These are phyloP conservation scores for Dittrichia graveolens DNA, from an alignment of 129 eudicot species.

Conservation along the genomic window DNA sequence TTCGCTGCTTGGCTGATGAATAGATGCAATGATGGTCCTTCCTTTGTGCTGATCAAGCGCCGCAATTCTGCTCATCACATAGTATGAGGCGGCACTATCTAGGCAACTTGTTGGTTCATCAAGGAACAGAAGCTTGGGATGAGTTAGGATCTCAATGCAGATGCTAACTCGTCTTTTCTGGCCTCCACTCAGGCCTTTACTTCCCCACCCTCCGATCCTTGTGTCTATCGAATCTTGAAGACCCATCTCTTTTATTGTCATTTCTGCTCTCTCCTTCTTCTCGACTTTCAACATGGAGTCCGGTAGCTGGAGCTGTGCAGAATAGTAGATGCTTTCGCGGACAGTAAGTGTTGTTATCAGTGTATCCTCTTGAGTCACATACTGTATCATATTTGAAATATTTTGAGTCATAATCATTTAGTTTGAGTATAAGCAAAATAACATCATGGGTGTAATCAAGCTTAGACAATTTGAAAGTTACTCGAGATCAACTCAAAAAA, in stretches of 20 bases:
- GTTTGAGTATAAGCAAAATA: neutral
- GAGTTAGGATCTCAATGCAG: conserved; percentile 75
- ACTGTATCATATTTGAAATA: conserved; percentile 33
- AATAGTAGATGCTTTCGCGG: conserved; percentile 68
- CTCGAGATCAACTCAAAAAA: too few species aligned
- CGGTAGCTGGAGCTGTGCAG: conserved; percentile 81
- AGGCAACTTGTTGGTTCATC: conserved; percentile 96
- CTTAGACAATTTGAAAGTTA: too few species aligned
- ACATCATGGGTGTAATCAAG: too few species aligned
- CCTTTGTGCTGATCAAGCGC: conserved; percentile 52
- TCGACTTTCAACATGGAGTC: conserved; percentile 60
- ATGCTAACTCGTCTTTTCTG: conserved; percentile 90
- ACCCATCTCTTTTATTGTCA: conserved; percentile 78
- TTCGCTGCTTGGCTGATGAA: conserved; percentile 83
- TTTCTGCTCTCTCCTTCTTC: conserved; percentile 70
- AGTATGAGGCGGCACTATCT: conserved; percentile 82
- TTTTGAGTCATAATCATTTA: too few species aligned
- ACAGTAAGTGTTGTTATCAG: conserved; percentile 76
- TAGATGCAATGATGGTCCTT: conserved; percentile 65
- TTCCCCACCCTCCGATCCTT: conserved; percentile 87
- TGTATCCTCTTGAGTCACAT: conserved; percentile 90
- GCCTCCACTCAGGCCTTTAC: conserved; percentile 85
- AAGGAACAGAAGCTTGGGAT: conserved; percentile 69
- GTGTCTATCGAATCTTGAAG: conserved; percentile 75
- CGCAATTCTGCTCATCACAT: conserved; percentile 77